phyloP scores from a whole-genome alignment of 352 stramenopile genomes.

The Phytophthora pini region DNA sequence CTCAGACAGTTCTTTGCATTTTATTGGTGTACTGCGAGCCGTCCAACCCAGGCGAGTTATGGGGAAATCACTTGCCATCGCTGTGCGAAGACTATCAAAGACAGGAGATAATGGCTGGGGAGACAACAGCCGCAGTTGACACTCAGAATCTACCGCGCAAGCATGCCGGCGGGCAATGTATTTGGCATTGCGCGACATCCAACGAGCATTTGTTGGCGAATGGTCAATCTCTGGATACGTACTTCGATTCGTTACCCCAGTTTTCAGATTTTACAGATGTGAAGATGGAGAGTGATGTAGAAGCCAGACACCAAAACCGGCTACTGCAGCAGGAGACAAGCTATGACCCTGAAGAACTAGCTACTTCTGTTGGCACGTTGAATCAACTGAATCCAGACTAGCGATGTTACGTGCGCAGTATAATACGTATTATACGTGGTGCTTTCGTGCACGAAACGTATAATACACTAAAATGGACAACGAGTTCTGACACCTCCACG shows the following conservation, averaged over 20 bases:
- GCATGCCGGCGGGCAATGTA: not conserved
- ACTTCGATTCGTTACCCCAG: not conserved
- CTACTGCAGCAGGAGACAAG: not conserved
- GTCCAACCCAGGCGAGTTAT: not conserved
- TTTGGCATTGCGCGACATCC: not conserved
- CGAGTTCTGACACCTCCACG: no score
- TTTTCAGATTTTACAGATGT: not conserved
- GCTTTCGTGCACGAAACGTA: no score
- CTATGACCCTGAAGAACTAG: no score
- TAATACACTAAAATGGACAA: no score
- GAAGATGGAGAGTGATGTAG: not conserved
- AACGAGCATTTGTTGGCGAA: slow-evolving; percentile 1
- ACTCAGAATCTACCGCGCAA: no score
- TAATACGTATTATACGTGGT: no score
- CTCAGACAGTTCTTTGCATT: slow-evolving; percentile 11
- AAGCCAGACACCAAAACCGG: not conserved
- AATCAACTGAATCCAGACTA: no score
- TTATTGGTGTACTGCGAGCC: slow-evolving; percentile 10
- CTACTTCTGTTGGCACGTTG: no score
- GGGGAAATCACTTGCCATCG: not conserved
- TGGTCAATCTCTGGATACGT: not conserved
- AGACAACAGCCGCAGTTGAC: no score
- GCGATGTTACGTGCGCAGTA: no score
- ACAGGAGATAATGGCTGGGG: no score
- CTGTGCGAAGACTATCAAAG: not conserved